Base-by-base conservation (phyloP, 2,329 filamentous ascomycete species). In the Xylariaceae sp. region DNA sequence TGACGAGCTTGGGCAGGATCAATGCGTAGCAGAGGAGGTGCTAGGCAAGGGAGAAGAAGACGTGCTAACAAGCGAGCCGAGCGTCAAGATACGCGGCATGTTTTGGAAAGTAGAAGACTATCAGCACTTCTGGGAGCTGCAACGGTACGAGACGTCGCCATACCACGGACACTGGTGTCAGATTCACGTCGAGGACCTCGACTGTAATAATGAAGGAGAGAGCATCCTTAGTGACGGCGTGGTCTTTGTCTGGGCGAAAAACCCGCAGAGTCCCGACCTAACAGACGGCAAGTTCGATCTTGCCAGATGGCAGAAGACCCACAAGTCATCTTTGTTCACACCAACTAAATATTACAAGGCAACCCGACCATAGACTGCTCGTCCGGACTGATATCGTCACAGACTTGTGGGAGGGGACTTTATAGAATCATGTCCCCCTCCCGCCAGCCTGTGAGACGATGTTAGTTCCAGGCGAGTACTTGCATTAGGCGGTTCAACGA, bases 201-300 rank as follows among this genome's bases (percentile, higher is more conserved):
- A 43, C 4, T 9, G 12, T 28, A 37, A 28, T 4, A 21, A 16
- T 17, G 40, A 41, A 17, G 23, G 11, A 24, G 24, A 47, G 9
- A n/a, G 6, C 7, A 33, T 52, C 2, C 26, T 54, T n/a, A 28
- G 34, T 12, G 44, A 48, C 26, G 17, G 50, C 8, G 41, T 54
- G 6, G 52, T 40, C 14, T 61, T 58, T 19, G 49, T 49, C 23
- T 53, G 51, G 43, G 41, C 52, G 19, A 53, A 44, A 21, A 40
- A 61, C 29, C 41, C 43, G 8, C 11, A 44, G 8, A 49, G 26
- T 24, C 34, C 40, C n/a, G 28, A 48, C 12, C 36, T 51, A 12
- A 33, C n/a, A 4, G 48, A 41, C 6, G 29, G 36, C 7, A 16
- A 12, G 7, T 60, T 56, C 16, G 48, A 56, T 29, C n/a, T 62